These are phyloP conservation scores for Detonula confervacea DNA, from an alignment of 352 stramenopile genomes.

Conservation along the genomic window DNA sequence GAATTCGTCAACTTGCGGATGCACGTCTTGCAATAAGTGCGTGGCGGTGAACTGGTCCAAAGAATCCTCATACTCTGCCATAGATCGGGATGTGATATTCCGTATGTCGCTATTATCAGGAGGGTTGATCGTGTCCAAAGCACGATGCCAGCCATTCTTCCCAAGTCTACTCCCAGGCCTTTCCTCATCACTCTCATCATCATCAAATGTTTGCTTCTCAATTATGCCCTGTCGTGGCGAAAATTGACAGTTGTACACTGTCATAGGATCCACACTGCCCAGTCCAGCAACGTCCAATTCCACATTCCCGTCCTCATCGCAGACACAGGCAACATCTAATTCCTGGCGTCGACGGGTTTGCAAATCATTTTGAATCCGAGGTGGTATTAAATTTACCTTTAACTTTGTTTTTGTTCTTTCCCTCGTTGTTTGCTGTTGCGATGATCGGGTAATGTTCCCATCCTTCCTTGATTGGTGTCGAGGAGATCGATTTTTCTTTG, in stretches of 20 bases:
- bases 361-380: constrained; percentile 1
- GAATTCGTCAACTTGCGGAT: constrained; percentile 30
- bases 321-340: not conserved
- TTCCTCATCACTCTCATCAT: not conserved
- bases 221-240: not conserved
- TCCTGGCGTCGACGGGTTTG: not conserved
- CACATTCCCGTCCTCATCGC: not conserved
- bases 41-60: constrained; percentile 28
- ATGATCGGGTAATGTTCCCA: no score
- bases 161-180: constrained; percentile 3
- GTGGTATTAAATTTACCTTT: not conserved
- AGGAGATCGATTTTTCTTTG: no score
- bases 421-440: not conserved
- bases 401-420: not conserved
- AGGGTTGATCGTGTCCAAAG: not conserved
- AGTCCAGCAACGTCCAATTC: constrained; percentile 5
- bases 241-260: not conserved
- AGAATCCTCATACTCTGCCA: no score
- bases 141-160: constrained; percentile 49
- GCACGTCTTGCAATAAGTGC: constrained; percentile 17
- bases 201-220: not conserved
- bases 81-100: no score
- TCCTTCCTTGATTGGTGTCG: no score
- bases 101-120: no score
- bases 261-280: constrained; percentile 4